phyloP scores from a whole-genome alignment of 2,329 filamentous ascomycete species.

The Incumbomyces delicatus region DNA sequence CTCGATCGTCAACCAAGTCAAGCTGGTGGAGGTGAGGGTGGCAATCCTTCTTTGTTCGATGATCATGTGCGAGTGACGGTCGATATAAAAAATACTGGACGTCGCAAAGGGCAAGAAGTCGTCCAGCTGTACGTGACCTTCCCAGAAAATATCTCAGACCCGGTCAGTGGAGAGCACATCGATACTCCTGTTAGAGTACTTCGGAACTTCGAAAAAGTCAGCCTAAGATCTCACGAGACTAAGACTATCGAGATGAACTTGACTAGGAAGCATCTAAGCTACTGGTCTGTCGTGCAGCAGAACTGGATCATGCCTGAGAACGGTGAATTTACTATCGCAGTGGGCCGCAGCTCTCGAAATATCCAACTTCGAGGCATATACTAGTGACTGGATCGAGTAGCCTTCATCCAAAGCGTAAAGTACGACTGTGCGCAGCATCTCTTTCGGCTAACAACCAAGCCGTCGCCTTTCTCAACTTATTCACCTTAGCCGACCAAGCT shows the following conservation, averaged over 20 bases:
- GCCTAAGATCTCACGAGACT: constrained; percentile 45
- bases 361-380: constrained; percentile 12
- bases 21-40: constrained; percentile 60
- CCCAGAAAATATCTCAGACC: constrained; percentile 32
- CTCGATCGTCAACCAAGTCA: constrained; percentile 42
- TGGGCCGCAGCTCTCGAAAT: constrained; percentile 23
- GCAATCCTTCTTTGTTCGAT: constrained; percentile 57
- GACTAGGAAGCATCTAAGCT: constrained; percentile 60
- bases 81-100: constrained; percentile 17
- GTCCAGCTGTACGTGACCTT: constrained; percentile 22
- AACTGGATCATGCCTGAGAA: constrained; percentile 57
- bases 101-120: constrained; percentile 18
- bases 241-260: constrained; percentile 48
- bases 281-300: constrained; percentile 58
- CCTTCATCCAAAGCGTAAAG: background rate
- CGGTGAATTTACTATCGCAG: constrained; percentile 21
- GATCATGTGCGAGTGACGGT: constrained; percentile 32
- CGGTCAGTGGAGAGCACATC: constrained; percentile 34
- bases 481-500: no score
- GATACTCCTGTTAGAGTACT: constrained; percentile 62
- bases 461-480: no score
- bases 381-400: background rate
- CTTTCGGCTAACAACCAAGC: no score
- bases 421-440: no score
- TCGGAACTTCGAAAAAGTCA: constrained; percentile 63